Conservation (phyloP, 2,329 filamentous ascomycete genomes). For the Trichoderma polysporum region DNA sequence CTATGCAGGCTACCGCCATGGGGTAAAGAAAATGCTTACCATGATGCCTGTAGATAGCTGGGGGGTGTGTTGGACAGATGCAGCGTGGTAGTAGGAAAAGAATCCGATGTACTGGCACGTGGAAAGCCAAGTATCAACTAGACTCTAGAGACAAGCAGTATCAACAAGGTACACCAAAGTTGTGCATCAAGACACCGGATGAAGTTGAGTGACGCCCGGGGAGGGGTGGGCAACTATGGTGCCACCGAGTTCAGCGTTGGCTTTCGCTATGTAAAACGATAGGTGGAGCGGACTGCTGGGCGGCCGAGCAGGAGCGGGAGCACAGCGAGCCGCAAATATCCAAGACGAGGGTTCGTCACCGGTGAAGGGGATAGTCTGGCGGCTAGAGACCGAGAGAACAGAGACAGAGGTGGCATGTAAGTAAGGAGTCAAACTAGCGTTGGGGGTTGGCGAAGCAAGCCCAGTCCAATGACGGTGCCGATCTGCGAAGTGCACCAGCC, state of each 20-base stretch:
- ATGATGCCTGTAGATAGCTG: slow-evolving; percentile 45
- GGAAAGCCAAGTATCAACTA: slow-evolving; percentile 37
- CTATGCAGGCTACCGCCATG: slow-evolving; percentile 43
- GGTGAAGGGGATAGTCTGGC: slow-evolving; percentile 4
- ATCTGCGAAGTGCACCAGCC: slow-evolving; percentile 17
- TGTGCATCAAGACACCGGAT: slow-evolving; percentile 30
- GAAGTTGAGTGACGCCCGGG: slow-evolving; percentile 34
- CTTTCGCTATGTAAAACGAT: slow-evolving; percentile 30
- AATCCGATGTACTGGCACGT: slow-evolving; percentile 39
- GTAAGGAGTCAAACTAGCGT: slow-evolving; percentile 28
- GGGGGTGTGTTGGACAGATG: slow-evolving; percentile 40
- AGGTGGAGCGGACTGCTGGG: slow-evolving; percentile 27
- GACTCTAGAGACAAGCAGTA: slow-evolving; percentile 36
- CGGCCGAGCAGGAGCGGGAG: slow-evolving; percentile 25
- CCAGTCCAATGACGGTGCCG: slow-evolving; percentile 16
- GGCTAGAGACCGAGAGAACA: slow-evolving; percentile 25
- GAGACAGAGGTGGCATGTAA: slow-evolving; percentile 29
- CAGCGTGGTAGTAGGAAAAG: slow-evolving; percentile 33
- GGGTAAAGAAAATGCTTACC: slow-evolving; percentile 47
- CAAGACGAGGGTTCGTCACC: slow-evolving; percentile 19
- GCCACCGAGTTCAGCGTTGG: slow-evolving; percentile 35
- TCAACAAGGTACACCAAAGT: slow-evolving; percentile 30
- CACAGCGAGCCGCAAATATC: slow-evolving; percentile 26
- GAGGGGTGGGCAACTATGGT: slow-evolving; percentile 37
- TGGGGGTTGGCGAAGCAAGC: slow-evolving; percentile 13